Percentiles rank a stretch among this genome's conserved stretches.
These are phyloP conservation scores for Vaccinium macrocarpon DNA, from an alignment of 148 eudicot species.

Conservation along the genomic window DNA sequence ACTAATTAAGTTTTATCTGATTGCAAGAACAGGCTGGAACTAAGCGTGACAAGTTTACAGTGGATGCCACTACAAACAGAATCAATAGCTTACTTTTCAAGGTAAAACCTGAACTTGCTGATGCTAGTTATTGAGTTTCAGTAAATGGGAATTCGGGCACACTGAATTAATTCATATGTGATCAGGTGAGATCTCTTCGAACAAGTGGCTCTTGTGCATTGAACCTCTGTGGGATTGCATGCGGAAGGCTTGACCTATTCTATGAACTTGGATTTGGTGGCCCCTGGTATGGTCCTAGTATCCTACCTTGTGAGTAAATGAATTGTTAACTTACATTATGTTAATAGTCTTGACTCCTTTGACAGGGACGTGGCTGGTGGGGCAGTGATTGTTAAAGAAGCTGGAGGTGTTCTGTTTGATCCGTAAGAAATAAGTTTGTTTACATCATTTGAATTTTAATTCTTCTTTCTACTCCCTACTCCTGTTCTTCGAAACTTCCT, in stretches of 20 bases:
- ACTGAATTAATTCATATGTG: slow-evolving; percentile 13
- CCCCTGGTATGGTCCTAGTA: slow-evolving; percentile 70
- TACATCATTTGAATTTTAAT: not conserved
- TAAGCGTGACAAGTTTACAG: slow-evolving; percentile 58
- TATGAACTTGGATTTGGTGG: slow-evolving; percentile 81
- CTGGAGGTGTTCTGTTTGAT: slow-evolving; percentile 81
- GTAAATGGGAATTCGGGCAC: not conserved
- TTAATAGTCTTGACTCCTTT: slow-evolving; percentile 1
- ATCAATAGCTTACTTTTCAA: slow-evolving; percentile 76
- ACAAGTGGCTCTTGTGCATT: slow-evolving; percentile 92
- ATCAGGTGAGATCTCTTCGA: slow-evolving; percentile 86
- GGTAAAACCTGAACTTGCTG: slow-evolving; percentile 39
- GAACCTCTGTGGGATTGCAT: slow-evolving; percentile 84
- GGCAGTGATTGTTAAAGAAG: slow-evolving; percentile 79
- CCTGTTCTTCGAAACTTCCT: not conserved
- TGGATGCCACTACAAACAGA: slow-evolving; percentile 73
- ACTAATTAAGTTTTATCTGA: slow-evolving; percentile 10
- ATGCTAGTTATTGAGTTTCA: not conserved
- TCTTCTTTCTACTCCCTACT: too few species aligned
- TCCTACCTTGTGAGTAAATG: not conserved
- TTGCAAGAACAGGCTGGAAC: slow-evolving; percentile 58
- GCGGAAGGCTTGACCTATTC: slow-evolving; percentile 83
- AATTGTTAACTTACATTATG: not conserved
- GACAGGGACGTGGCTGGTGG: slow-evolving; percentile 90
- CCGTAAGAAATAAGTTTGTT: slow-evolving; percentile 38